These are phyloP conservation scores for Pythium folliculosum DNA, from an alignment of 352 stramenopile genomes.

Conservation along the genomic window DNA sequence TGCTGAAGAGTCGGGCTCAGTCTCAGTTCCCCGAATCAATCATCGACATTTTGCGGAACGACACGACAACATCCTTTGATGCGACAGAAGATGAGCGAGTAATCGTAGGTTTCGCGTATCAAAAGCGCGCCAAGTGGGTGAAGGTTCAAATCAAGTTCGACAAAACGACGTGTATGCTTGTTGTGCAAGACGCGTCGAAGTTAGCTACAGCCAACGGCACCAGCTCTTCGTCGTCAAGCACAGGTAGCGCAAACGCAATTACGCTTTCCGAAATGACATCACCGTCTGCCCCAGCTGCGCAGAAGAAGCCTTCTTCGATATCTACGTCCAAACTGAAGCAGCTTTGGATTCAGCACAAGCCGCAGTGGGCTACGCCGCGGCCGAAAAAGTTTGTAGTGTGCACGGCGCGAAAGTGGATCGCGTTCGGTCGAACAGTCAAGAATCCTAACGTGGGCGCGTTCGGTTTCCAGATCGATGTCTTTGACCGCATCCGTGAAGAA, in stretches of 20 bases:
- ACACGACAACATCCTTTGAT: slow-evolving; percentile 60
- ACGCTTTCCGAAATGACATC: slow-evolving; percentile 5
- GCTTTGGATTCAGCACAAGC: slow-evolving; percentile 58
- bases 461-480: slow-evolving; percentile 79
- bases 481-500: slow-evolving; percentile 70
- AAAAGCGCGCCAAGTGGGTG: slow-evolving; percentile 74
- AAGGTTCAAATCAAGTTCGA: slow-evolving; percentile 76
- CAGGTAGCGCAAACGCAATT: not conserved
- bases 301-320: slow-evolving; percentile 30
- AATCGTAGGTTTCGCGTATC: slow-evolving; percentile 65
- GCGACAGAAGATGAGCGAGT: slow-evolving; percentile 53
- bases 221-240: not conserved
- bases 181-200: slow-evolving; percentile 39
- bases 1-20: slow-evolving; percentile 70
- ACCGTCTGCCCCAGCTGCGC: slow-evolving; percentile 3
- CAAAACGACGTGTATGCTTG: slow-evolving; percentile 49
- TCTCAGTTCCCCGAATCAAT: slow-evolving; percentile 75
- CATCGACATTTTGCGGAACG: slow-evolving; percentile 64
- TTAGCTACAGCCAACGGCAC: slow-evolving; percentile 1
- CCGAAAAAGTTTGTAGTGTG: slow-evolving; percentile 71
- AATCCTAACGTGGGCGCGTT: slow-evolving; percentile 64
- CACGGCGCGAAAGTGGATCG: slow-evolving; percentile 77
- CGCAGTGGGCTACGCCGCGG: slow-evolving; percentile 51
- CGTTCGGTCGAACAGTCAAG: slow-evolving; percentile 71
- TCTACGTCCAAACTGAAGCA: slow-evolving; percentile 61